Evolutionary conservation across 352 stramenopile genomes (phyloP).

Genomic region (Phytophthora podocarpi): DNA sequence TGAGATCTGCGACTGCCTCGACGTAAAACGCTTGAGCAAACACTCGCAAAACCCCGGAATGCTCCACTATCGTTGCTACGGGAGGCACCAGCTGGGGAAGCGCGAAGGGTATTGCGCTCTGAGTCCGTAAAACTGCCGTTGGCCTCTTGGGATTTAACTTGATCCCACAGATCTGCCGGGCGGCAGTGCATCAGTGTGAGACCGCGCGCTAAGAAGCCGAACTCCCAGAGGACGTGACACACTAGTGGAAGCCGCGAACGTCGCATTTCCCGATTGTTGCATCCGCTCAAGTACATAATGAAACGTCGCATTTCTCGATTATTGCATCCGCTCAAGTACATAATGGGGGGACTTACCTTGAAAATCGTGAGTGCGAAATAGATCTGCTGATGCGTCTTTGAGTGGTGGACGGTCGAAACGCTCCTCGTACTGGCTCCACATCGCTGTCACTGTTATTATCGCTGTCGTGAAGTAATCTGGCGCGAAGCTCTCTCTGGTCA

Average conservation of each 20-base stretch:
- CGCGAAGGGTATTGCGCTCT: neutral
- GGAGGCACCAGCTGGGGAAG: neutral
- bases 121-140: neutral
- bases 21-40: neutral
- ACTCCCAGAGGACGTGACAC: neutral
- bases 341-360: neutral
- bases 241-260: neutral
- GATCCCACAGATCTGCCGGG: neutral
- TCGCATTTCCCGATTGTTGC: neutral
- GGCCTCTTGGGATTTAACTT: neutral
- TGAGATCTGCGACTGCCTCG: neutral
- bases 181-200: constrained; percentile 2
- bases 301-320: too few relatives aligned
- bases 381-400: neutral
- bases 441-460: neutral
- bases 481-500: too few relatives aligned
- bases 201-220: neutral
- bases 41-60: neutral
- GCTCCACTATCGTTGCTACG: neutral
- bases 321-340: too few relatives aligned
- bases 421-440: neutral
- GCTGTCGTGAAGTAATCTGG: neutral
- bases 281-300: neutral
- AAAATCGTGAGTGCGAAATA: neutral
- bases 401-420: constrained; percentile 4